Base-by-base conservation (phyloP, 2,329 filamentous ascomycete genomes). In the Aspergillus transmontanensis region DNA sequence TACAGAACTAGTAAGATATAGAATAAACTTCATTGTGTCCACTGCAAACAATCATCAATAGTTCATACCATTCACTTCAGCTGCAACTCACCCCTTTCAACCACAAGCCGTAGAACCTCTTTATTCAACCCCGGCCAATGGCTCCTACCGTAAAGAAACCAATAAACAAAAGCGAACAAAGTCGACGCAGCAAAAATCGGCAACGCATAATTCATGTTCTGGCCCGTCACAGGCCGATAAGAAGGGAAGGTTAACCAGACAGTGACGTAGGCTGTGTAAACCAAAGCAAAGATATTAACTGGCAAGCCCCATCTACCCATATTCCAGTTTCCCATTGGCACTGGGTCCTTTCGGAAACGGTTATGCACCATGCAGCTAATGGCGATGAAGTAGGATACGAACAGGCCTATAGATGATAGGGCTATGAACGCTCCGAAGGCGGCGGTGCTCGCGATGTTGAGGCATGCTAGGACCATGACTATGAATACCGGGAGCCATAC, bases 351-450 rank as follows among this genome's bases (percentile, higher is more conserved):
- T 45, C 70, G 65, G n/a, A 80, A 66, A 0, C 76, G 75, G 4
- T 73, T 75, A 11, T 71, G 65, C 10, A 79, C 66, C 67, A 79
- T 75, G 58, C 73, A 72, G 55, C 59, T 64, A 54, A 81, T 77
- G 9, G 78, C 76, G 36, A 80, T 77, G 23, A 79, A 70, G 65
- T 81, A 81, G 14, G 76, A 80, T 5, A 75, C 67, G 61, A 76
- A 77, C n/a, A 80, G 69, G 6, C 74, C 72, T 41, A 78, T 70
- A 32, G 75, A 76, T 21, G 75, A 76, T 26, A 82, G 71, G 2
- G 79, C 73, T 12, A 77, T 73, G 36, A 81, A 76, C 9, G 78
- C 79, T 21, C 72, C 73, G 21, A 81, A 76, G 1, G 79, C 80
- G 2, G 76, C 73, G 11, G 72, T 73, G 21, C 73, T 76, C 14